Conservation (phyloP, 805 yeast species). For the Zygotorulaspora danielsina region DNA sequence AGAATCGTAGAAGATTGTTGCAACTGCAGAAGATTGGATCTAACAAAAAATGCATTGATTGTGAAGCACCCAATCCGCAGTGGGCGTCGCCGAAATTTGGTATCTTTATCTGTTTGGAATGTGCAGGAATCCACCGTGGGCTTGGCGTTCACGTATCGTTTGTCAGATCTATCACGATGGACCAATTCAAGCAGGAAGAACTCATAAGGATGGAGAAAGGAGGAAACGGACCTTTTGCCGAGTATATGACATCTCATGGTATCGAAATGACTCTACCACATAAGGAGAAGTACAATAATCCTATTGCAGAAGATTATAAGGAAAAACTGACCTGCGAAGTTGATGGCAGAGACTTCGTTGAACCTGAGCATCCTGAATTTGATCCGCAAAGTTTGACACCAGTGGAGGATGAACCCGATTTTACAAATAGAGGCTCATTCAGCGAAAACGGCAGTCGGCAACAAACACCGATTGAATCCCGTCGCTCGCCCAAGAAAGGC, state of each 20-base stretch:
- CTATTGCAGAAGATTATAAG: slow-evolving; percentile 92
- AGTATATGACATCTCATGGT: slow-evolving; percentile 69
- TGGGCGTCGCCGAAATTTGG: slow-evolving; percentile 99
- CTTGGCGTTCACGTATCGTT: slow-evolving; percentile 95
- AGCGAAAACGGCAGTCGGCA: slow-evolving; percentile 12
- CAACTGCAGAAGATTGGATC: slow-evolving; percentile 76
- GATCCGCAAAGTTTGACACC: slow-evolving; percentile 25
- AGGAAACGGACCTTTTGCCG: slow-evolving; percentile 74
- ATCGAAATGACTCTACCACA: slow-evolving; percentile 61
- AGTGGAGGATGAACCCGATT: slow-evolving; percentile 7
- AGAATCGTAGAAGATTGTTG: slow-evolving; percentile 72
- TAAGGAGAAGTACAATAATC: slow-evolving; percentile 75
- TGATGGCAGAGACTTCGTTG: slow-evolving; percentile 66
- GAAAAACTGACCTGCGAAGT: slow-evolving; percentile 68
- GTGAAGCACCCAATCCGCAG: slow-evolving; percentile 94
- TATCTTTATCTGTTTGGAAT: slow-evolving; percentile 91
- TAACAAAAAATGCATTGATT: slow-evolving; percentile 89
- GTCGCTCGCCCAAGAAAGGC: slow-evolving; percentile 39
- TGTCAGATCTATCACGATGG: slow-evolving; percentile 97
- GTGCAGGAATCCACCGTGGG: slow-evolving; percentile 96
- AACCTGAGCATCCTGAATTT: slow-evolving; percentile 53
- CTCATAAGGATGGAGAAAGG: slow-evolving; percentile 87
- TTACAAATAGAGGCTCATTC: slow-evolving; percentile 2
- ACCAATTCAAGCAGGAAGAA: slow-evolving; percentile 94
- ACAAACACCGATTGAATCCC: slow-evolving; percentile 37